Evolutionary conservation across 1,284 basidiomycete species (phyloP).

Genomic region (Pholiota adiposa): DNA sequence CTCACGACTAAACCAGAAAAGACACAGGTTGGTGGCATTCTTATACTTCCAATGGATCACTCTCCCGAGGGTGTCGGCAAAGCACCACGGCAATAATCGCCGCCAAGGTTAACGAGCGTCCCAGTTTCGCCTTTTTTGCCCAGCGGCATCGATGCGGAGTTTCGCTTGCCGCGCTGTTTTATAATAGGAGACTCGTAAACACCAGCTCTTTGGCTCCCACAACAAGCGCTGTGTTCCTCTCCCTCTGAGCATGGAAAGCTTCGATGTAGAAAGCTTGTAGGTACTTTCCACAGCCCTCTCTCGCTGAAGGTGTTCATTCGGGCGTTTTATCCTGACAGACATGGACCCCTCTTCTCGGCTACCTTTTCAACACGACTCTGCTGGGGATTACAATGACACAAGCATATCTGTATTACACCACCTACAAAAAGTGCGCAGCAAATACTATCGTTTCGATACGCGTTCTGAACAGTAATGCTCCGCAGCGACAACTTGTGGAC

Average conservation of each 20-base stretch:
- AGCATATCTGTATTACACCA: constrained; percentile 32
- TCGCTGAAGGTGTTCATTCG: not conserved
- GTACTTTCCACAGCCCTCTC: not conserved
- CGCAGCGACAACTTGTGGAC: constrained; percentile 13
- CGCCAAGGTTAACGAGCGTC: not conserved
- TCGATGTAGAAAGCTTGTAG: constrained; percentile 4
- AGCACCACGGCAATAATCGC: not conserved
- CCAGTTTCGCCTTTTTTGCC: not conserved
- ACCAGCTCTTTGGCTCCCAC: not conserved
- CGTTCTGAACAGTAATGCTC: not conserved
- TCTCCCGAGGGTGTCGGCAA: not conserved
- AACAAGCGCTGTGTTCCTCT: not conserved
- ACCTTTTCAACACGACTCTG: constrained; percentile 32
- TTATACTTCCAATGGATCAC: not conserved
- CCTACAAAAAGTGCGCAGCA: constrained; percentile 22
- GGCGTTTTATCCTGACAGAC: constrained; percentile 15
- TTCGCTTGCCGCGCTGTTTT: not conserved
- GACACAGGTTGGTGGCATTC: not conserved
- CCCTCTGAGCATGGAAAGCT: not conserved
- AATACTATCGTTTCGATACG: not conserved
- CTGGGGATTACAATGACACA: constrained; percentile 35
- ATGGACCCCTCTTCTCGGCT: constrained; percentile 36
- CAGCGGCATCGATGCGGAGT: not conserved
- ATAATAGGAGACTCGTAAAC: not conserved
- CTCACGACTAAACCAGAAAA: not conserved